Evolutionary conservation across 2,329 filamentous ascomycete genomes (phyloP).

Genomic region (Byssochlamys sp.): DNA sequence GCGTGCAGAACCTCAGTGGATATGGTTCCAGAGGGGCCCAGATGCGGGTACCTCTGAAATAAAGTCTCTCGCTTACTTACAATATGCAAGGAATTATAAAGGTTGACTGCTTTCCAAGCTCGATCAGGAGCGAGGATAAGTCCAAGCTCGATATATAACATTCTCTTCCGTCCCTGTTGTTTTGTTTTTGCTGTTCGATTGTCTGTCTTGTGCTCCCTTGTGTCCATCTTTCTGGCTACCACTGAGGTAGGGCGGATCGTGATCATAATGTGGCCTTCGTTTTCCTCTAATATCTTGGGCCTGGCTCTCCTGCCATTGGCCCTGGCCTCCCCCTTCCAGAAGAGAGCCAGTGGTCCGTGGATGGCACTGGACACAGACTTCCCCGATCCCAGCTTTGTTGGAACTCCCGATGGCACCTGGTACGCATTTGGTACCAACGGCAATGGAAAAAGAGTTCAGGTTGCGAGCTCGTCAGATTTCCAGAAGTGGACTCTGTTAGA

Average conservation of each 20-base stretch:
- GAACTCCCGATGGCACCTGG: conserved; percentile 40
- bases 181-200: not conserved
- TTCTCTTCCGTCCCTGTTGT: not conserved
- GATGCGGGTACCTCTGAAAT: not conserved
- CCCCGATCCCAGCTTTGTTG: conserved; percentile 39
- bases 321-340: conserved; percentile 13
- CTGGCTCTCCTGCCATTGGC: conserved; percentile 7
- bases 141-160: not conserved
- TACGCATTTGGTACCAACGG: conserved; percentile 51
- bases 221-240: not conserved
- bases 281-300: not conserved
- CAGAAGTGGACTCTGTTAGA: conserved; percentile 40
- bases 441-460: conserved; percentile 44
- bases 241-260: not conserved
- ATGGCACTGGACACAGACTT: conserved; percentile 29
- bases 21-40: not conserved
- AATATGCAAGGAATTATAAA: not conserved
- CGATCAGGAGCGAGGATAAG: not conserved
- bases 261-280: not conserved
- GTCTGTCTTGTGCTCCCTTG: not conserved
- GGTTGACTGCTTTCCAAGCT: not conserved
- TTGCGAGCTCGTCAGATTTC: conserved; percentile 43
- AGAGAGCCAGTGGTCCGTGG: conserved; percentile 9
- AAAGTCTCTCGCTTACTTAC: not conserved
- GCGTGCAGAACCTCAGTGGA: not conserved